These are phyloP conservation scores for Chaetothyriales sp. DNA, from an alignment of 2,329 filamentous ascomycete genomes.

Conservation along the genomic window DNA sequence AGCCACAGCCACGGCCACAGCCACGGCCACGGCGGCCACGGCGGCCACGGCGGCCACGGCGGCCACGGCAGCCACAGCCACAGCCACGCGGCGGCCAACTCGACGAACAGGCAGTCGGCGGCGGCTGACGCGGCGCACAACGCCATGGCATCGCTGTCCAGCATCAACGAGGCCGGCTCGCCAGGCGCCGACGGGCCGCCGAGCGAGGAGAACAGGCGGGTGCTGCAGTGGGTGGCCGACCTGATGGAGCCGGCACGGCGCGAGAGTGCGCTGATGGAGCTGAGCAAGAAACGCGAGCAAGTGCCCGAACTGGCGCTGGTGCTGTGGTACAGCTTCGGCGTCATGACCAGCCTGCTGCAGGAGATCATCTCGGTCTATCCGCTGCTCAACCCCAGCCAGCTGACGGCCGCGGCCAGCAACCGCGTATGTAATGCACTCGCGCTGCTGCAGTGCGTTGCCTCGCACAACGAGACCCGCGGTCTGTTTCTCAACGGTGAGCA, in stretches of 20 bases:
- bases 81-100: constrained; percentile 5
- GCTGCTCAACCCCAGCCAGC: constrained; percentile 85
- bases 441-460: constrained; percentile 89
- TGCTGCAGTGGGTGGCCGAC: constrained; percentile 86
- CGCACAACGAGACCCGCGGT: constrained; percentile 88
- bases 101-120: constrained; percentile 8
- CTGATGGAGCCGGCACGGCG: constrained; percentile 74
- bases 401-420: constrained; percentile 95
- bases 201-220: constrained; percentile 80
- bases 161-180: constrained; percentile 12
- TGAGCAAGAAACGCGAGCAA: constrained; percentile 97
- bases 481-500: constrained; percentile 76
- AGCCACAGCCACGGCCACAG: constrained; percentile 30
- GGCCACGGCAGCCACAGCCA: constrained; percentile 39
- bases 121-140: constrained; percentile 12
- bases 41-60: no score
- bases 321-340: constrained; percentile 98
- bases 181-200: constrained; percentile 49
- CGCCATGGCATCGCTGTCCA: constrained; percentile 8
- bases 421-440: constrained; percentile 94
- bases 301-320: constrained; percentile 93
- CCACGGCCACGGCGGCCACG: no score
- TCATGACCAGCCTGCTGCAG: constrained; percentile 94
- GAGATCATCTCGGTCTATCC: constrained; percentile 99
- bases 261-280: constrained; percentile 80